Evolutionary conservation across 306 rosid species (phyloP), one percentile per base, ranked within the genome.

Genomic region (Nissolia schottii): DNA sequence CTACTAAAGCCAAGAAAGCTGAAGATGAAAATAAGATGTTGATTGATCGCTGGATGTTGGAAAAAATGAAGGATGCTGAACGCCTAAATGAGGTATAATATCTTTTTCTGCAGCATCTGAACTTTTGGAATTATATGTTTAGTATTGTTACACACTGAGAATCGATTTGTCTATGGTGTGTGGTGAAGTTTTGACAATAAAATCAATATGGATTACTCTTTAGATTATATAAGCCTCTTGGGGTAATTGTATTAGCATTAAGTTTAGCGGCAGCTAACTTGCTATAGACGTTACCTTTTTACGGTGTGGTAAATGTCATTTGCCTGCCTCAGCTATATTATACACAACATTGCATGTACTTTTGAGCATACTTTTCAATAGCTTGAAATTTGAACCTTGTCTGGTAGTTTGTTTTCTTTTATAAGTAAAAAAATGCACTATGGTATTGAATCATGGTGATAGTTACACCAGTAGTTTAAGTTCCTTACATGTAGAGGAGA

Each of bases 31-130:
- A 82, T 79, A 95, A 89, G 85, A 86, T 89, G 96, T 84, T 95
- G 75, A 76, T 89, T 79, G 97, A 95, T 27, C 91, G 97, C 66
- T 95, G 96, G 99, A 89, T 91, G 97, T 83, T 95, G 71, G 96
- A 89, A 79, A 94, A 95, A 81, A 95, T 95, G 99, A 87, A 91
- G 89, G 99, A 95, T 22, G 99, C 99, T n/a, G 97, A 95, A 72
- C 99, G 97, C 63, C 85, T 95, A 19, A 95, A 95, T 60, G 99
- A 91, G 99, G 99, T 95, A 82, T 6, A 51, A 22, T 35, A 43
- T 56, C 31, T 51, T 59, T 25, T 63, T 61, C 29, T 51, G 31
- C 51, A 37, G 53, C 20, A 37, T 16, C 66, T 63, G 28, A 56
- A 50, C 40, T 38, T 60, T 13, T 9, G 43, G 43, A 57, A 53